Conservation (phyloP, 139 green algal genomes). For the Closterium sp. region DNA sequence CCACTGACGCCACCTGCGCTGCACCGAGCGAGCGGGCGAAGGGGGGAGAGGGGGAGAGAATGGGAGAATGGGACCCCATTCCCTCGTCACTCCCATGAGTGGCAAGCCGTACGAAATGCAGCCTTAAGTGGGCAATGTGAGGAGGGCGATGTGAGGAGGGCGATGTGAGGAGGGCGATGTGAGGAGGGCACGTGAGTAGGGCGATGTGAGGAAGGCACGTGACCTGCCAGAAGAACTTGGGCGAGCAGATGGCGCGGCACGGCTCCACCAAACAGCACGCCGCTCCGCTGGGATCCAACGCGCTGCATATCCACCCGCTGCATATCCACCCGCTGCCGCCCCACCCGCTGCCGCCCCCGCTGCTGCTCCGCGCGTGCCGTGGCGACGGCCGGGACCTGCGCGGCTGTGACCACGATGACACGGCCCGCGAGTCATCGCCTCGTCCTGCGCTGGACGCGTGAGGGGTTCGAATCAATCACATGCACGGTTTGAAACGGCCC, state of each 20-base stretch:
- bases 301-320: neutral
- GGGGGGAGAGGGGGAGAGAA: too few relatives aligned
- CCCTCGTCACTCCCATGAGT: too few relatives aligned
- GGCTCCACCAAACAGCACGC: neutral
- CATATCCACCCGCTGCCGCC: neutral
- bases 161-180: too few relatives aligned
- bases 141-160: too few relatives aligned
- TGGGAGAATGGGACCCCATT: too few relatives aligned
- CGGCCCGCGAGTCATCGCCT: neutral
- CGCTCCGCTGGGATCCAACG: neutral
- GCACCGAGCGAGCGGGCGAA: neutral
- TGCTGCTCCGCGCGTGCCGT: neutral
- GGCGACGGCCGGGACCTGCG: too few relatives aligned
- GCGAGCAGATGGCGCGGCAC: neutral
- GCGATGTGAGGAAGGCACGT: neutral
- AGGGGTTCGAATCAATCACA: neutral
- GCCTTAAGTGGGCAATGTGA: too few relatives aligned
- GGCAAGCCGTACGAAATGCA: too few relatives aligned
- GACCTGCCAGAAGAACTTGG: neutral
- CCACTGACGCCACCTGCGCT: slow-evolving; percentile 13
- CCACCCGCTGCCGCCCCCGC: neutral
- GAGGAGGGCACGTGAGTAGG: neutral
- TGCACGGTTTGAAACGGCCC: neutral
- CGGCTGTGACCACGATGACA: neutral
- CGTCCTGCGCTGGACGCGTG: neutral